Evolutionary conservation across 2,329 filamentous ascomycete genomes (phyloP), one percentile per base, ranked within the genome.

Genomic region (Fusarium sp.): DNA sequence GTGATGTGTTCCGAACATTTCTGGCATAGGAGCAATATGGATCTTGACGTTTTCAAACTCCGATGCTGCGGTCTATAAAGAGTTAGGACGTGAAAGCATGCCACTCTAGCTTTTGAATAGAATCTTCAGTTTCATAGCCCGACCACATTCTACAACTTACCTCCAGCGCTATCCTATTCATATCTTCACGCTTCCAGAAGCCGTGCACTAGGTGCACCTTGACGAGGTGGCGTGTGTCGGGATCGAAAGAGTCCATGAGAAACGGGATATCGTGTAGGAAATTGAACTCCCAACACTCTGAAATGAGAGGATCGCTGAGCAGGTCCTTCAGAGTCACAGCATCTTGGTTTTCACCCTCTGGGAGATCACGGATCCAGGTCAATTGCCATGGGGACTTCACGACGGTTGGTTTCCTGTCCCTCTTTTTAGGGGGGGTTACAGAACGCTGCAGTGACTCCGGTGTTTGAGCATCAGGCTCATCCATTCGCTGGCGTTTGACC

Each of bases 1-100:
- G 75, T 92, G 94, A 81, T 98, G 95, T 0, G 94, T 98, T 6
- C 95, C 95, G 79, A 95, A 97, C 73, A 91, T 90, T 79, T 96
- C 93, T 0, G 94, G 93, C 88, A 97, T 92, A 68, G 91, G 94
- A 0, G 94, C 94, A 22, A 88, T 85, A 69, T 95, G 90, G 3
- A 95, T 86, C 28, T 90, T 85, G 28, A 96, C 88, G 79, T 96
- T 96, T 5, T 85, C 79, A 78, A 92, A 90, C 20, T 85, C 85
- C 20, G 85, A 80, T 55, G 91, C 91, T 75, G 89, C 85, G 79
- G 90, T 85, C 91, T 94, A 38, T 17, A 31, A 17, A 11, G 33
- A 42, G 60, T 80, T 33, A 72, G 67, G 15, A 39, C 17, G 17
- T 35, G 12, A 44, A 47, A n/a, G 6, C 28, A 31, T 18, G 10